These are phyloP conservation scores for Suzukiozyma palmioleophila DNA, from an alignment of 1,139 yeast genomes.

Conservation along the genomic window DNA sequence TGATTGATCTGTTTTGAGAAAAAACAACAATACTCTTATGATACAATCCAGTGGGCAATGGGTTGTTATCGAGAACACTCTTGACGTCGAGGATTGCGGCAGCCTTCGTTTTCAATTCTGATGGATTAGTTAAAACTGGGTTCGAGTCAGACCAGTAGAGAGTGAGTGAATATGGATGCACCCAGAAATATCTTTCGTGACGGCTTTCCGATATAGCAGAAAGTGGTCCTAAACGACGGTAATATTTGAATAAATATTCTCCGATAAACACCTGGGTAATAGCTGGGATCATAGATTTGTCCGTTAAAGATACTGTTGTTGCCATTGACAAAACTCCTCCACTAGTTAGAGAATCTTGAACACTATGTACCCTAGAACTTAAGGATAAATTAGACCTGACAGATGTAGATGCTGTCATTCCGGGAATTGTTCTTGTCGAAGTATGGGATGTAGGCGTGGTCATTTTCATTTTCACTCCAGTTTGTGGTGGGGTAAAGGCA, in stretches of 20 bases:
- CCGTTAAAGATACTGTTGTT: constrained; percentile 67
- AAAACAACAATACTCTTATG: constrained; percentile 79
- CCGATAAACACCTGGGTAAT: constrained; percentile 81
- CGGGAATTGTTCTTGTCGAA: constrained; percentile 5
- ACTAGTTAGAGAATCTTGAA: constrained; percentile 30
- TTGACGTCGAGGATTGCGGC: constrained; percentile 78
- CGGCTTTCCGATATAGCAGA: constrained; percentile 73
- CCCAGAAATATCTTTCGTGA: constrained; percentile 94
- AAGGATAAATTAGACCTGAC: constrained; percentile 31
- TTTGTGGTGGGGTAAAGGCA: constrained; percentile 16
- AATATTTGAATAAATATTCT: constrained; percentile 83
- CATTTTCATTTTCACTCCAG: background rate
- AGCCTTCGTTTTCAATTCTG: constrained; percentile 65
- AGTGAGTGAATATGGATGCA: constrained; percentile 89
- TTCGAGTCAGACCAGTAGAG: constrained; percentile 84
- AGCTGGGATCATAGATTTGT: constrained; percentile 76
- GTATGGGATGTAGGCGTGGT: background rate
- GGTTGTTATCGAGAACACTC: constrained; percentile 80
- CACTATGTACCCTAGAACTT: constrained; percentile 23
- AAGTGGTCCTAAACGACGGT: constrained; percentile 71
- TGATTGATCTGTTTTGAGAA: constrained; percentile 64
- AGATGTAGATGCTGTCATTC: constrained; percentile 16
- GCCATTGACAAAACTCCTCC: constrained; percentile 50
- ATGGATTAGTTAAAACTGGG: constrained; percentile 72
- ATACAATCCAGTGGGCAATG: constrained; percentile 84